Conservation (phyloP, 2,329 filamentous ascomycete genomes). For the Rutstroemia sp. region DNA sequence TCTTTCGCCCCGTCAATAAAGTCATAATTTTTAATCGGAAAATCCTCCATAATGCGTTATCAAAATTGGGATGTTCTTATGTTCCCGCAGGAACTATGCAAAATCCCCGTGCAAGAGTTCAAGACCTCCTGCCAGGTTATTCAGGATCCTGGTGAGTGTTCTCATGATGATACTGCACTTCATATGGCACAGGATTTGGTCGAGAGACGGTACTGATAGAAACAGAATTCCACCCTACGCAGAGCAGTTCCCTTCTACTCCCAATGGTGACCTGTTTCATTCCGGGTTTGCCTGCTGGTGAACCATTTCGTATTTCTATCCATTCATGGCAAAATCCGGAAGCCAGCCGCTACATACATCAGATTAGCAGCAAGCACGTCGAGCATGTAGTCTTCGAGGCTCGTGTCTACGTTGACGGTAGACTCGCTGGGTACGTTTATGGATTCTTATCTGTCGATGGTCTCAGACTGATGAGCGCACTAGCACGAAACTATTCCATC, state of each 20-base stretch:
- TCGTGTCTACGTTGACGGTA: conserved; percentile 62
- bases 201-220: neutral
- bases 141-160: conserved; percentile 37
- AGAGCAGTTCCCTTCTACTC: conserved; percentile 28
- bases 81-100: conserved; percentile 57
- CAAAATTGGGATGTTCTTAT: conserved; percentile 81
- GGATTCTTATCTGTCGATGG: neutral
- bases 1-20: neutral
- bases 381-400: conserved; percentile 56
- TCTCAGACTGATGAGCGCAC: neutral
- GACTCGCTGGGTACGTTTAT: conserved; percentile 46
- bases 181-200: neutral
- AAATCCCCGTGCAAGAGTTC: conserved; percentile 74
- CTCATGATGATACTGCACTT: neutral
- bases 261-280: conserved; percentile 67
- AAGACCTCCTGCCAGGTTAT: conserved; percentile 68
- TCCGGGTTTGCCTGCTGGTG: conserved; percentile 51
- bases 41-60: conserved; percentile 58
- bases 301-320: conserved; percentile 63
- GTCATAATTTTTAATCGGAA: conserved; percentile 1
- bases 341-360: conserved; percentile 48
- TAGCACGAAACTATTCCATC: conserved; percentile 42
- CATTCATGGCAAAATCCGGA: conserved; percentile 63
- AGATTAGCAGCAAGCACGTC: conserved; percentile 44
- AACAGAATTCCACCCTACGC: neutral